Base-by-base conservation (phyloP, 306 rosid species). In the Astragalus membranaceus region DNA sequence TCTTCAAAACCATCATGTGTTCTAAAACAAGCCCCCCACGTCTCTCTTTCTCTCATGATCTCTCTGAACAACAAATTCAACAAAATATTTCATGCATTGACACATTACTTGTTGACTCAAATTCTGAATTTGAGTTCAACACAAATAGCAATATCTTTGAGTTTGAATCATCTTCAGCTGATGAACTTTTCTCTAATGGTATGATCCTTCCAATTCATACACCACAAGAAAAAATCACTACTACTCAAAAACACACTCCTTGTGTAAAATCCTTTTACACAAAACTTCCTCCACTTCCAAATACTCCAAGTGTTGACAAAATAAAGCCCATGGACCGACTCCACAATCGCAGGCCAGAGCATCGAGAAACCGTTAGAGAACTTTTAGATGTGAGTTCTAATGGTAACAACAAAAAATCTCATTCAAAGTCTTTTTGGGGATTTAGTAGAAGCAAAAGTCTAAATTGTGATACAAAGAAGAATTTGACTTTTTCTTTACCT, bases 111-210 rank as follows among this genome's bases (percentile, higher is more conserved):
- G 26, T 79, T 76, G 97, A 80, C 74, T 64, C 88, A 58, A 84
- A 84, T 72, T 69, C 89, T 73, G 97, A 91, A 0, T 94, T 91
- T 59, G 96, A 88, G 80, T 94, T 94, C 83, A 79, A 63, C 81
- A 72, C 81, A 47, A 79, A 64, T 58, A 77, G 80, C 41, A 54
- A 75, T 55, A 54, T 62, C 51, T 62, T 72, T 56, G 83, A 61
- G 26, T 75, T 76, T 64, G 82, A 83, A 46, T 74, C 89, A 65
- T 84, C 89, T 52, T 81, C 89, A 0, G 97, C 99, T 13, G 99
- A 91, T 81, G 97, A 94, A 70, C 92, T 94, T 54, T 94, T 94
- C 78, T 87, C 86, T 7, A 85, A 91, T 79, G 99, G 97, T 0
- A 39, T 87, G 8, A 89, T 94, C 72, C 88, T 86, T 77, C 95